phyloP scores from a whole-genome alignment of 1,284 basidiomycete species.

The Dichomitus squalens region DNA sequence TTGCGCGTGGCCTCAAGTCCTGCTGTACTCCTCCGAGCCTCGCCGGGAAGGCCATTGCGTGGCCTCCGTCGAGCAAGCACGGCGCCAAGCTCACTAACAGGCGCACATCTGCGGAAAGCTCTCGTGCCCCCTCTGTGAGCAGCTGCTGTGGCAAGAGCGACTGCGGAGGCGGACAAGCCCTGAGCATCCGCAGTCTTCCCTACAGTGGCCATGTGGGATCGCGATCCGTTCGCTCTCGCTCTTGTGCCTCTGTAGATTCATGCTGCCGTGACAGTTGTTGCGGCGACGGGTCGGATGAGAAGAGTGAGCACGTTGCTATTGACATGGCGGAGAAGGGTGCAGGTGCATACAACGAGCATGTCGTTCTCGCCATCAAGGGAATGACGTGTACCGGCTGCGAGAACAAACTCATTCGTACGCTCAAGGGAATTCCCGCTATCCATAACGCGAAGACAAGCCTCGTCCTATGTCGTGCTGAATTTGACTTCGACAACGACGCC shows the following conservation, averaged over 20 bases:
- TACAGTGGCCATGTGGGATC: constrained; percentile 15
- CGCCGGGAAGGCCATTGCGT: constrained; percentile 8
- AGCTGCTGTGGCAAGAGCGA: constrained; percentile 27
- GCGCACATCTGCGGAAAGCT: constrained; percentile 14
- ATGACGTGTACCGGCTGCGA: constrained; percentile 39
- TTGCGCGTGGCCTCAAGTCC: constrained; percentile 31
- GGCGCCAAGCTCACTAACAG: constrained; percentile 12
- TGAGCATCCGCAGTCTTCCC: constrained; percentile 15
- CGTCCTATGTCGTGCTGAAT: constrained; percentile 35
- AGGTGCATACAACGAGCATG: constrained; percentile 15
- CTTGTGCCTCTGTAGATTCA: constrained; percentile 19
- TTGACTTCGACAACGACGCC: constrained; percentile 29
- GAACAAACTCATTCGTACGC: constrained; percentile 33
- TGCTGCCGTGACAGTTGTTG: constrained; percentile 23
- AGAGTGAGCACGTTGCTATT: constrained; percentile 14
- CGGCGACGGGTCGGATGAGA: constrained; percentile 14
- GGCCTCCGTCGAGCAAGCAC: constrained; percentile 12
- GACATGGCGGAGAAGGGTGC: constrained; percentile 17
- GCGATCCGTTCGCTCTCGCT: constrained; percentile 1
- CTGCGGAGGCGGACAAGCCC: constrained; percentile 12
- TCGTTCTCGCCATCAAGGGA: constrained; percentile 32
- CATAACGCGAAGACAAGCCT: constrained; percentile 35
- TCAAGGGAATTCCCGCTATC: constrained; percentile 26
- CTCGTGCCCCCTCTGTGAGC: constrained; percentile 18
- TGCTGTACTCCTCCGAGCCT: constrained; percentile 26